phyloP scores from a whole-genome alignment of 2,329 filamentous ascomycete species.

The Albifimbria verrucaria region DNA sequence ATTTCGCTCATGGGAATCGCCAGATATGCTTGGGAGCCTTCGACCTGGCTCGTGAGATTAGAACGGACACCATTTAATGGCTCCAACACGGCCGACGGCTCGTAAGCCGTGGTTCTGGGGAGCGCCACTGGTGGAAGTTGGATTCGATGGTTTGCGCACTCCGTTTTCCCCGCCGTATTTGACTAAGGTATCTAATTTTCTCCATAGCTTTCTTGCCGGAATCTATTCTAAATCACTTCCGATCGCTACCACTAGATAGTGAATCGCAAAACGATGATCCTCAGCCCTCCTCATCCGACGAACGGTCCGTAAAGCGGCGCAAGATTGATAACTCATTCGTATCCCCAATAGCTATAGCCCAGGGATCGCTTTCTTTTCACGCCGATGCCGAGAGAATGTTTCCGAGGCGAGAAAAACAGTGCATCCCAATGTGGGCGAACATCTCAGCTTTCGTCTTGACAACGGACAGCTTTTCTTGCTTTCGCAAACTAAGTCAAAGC shows the following conservation, averaged over 20 bases:
- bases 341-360: slow-evolving; percentile 22
- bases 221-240: slow-evolving; percentile 8
- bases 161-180: neutral
- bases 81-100: neutral
- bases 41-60: too few species aligned
- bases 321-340: slow-evolving; percentile 16
- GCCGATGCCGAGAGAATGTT: slow-evolving; percentile 15
- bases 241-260: slow-evolving; percentile 13
- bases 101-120: neutral
- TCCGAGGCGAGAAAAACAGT: slow-evolving; percentile 5
- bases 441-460: slow-evolving; percentile 13
- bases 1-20: too few species aligned
- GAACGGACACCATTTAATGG: too few species aligned
- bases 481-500: slow-evolving; percentile 9
- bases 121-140: slow-evolving; percentile 8
- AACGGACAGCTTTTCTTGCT: slow-evolving; percentile 13
- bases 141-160: slow-evolving; percentile 22
- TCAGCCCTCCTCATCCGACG: slow-evolving; percentile 9
- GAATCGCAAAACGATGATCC: slow-evolving; percentile 2
- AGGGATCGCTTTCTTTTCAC: slow-evolving; percentile 21
- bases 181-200: slow-evolving; percentile 12
- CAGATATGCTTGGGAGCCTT: too few species aligned
- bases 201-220: slow-evolving; percentile 17
- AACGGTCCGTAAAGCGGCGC: slow-evolving; percentile 27
- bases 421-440: slow-evolving; percentile 15